phyloP scores from a whole-genome alignment of 2,329 filamentous ascomycete genomes.

The Helotiales sp. region DNA sequence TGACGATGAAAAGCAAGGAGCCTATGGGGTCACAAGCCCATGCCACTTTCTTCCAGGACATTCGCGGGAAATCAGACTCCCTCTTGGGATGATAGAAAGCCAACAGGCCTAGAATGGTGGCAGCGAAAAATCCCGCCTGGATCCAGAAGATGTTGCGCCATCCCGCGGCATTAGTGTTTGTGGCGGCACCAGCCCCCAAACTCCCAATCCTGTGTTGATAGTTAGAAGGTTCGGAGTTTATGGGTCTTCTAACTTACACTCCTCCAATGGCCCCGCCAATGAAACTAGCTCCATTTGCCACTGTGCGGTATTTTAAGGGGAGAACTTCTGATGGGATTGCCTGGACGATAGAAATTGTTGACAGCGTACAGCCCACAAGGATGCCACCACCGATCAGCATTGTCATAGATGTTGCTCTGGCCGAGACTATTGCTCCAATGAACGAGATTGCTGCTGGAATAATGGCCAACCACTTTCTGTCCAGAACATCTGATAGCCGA shows the following conservation, averaged over 20 bases:
- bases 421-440: constrained; percentile 53
- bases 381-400: constrained; percentile 58
- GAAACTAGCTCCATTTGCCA: constrained; percentile 55
- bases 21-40: constrained; percentile 52
- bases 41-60: constrained; percentile 41
- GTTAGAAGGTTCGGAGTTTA: neutral
- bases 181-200: constrained; percentile 52
- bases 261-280: constrained; percentile 52
- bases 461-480: constrained; percentile 53
- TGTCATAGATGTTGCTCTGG: constrained; percentile 54
- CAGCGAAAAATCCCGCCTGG: constrained; percentile 51
- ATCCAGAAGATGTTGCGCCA: constrained; percentile 62
- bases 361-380: constrained; percentile 53
- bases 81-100: constrained; percentile 50
- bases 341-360: constrained; percentile 55
- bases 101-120: constrained; percentile 45
- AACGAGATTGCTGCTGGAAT: constrained; percentile 54
- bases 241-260: constrained; percentile 40
- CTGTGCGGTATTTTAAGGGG: constrained; percentile 54
- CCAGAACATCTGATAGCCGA: constrained; percentile 55
- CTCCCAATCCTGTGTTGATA: constrained; percentile 38
- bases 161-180: constrained; percentile 45
- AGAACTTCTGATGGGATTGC: constrained; percentile 57
- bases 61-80: constrained; percentile 37
- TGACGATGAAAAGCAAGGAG: constrained; percentile 44